phyloP scores from a whole-genome alignment of 225 moss, liverwort and hornwort genomes.

The Rhytidiadelphus loreus region DNA sequence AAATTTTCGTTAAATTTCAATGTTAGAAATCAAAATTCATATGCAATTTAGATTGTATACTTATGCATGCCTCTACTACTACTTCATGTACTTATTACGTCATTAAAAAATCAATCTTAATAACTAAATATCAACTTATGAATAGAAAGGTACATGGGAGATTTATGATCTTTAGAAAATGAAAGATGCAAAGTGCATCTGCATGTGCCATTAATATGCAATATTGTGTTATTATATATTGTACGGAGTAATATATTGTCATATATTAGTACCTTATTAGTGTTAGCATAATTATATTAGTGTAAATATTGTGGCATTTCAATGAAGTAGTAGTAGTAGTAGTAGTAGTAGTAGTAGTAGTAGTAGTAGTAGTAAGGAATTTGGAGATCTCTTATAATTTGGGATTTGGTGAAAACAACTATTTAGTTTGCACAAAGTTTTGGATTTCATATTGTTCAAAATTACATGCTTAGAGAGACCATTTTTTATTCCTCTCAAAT shows the following conservation, averaged over 20 bases:
- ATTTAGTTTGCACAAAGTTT: not conserved
- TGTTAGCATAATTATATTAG: not conserved
- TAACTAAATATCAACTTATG: no score
- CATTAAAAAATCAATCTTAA: not conserved
- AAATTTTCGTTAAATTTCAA: not conserved
- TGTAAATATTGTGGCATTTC: not conserved
- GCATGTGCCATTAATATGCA: not conserved
- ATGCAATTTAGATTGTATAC: no score
- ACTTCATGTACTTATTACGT: not conserved
- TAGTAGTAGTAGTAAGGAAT: no score
- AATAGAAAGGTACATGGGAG: accelerated
- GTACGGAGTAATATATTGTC: no score
- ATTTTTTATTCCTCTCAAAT: not conserved
- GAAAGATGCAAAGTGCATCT: not conserved
- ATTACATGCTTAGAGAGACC: not conserved
- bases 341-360: no score
- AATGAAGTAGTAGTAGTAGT: no score
- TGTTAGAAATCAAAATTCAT: not conserved
- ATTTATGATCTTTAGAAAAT: not conserved
- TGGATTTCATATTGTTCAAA: not conserved
- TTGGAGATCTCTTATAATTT: not conserved
- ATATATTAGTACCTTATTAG: no score
- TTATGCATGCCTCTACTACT: not conserved
- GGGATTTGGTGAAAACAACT: not conserved
- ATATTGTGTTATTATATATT: not conserved